phyloP scores from a whole-genome alignment of 345 rosid genomes.

The Psidium guajava region DNA sequence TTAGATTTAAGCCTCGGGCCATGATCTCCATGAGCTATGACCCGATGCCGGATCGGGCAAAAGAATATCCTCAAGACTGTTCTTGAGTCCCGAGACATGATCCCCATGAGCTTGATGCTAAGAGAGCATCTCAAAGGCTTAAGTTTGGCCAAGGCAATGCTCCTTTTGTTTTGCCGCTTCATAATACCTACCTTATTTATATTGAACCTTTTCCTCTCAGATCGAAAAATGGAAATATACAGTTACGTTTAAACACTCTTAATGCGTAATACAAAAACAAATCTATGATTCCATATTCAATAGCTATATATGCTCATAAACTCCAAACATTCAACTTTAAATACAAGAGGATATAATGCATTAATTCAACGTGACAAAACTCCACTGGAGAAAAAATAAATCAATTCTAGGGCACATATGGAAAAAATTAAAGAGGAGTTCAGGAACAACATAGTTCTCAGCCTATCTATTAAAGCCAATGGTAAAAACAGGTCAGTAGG shows the following conservation, averaged over 20 bases:
- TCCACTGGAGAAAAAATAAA: background rate
- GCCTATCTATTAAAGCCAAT: background rate
- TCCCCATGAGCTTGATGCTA: background rate
- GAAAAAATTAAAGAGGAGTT: background rate
- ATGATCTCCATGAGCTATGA: background rate
- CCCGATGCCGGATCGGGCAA: background rate
- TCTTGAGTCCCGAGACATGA: background rate
- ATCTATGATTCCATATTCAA: background rate
- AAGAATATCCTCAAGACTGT: background rate
- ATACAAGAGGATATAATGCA: background rate
- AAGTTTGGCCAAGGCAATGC: background rate
- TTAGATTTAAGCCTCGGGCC: fast-evolving
- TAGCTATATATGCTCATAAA: background rate
- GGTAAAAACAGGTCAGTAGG: background rate
- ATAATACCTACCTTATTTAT: background rate
- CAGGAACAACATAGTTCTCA: background rate
- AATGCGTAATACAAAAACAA: background rate
- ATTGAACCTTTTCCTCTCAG: background rate
- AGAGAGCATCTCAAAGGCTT: background rate
- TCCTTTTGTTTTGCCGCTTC: background rate
- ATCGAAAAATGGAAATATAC: background rate
- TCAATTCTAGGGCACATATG: background rate
- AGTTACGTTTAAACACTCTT: background rate
- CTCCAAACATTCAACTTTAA: too few species aligned
- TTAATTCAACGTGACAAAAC: background rate